phyloP scores from a whole-genome alignment of 495 filamentous ascomycete species.

The Recurvomyces mirabilis region DNA sequence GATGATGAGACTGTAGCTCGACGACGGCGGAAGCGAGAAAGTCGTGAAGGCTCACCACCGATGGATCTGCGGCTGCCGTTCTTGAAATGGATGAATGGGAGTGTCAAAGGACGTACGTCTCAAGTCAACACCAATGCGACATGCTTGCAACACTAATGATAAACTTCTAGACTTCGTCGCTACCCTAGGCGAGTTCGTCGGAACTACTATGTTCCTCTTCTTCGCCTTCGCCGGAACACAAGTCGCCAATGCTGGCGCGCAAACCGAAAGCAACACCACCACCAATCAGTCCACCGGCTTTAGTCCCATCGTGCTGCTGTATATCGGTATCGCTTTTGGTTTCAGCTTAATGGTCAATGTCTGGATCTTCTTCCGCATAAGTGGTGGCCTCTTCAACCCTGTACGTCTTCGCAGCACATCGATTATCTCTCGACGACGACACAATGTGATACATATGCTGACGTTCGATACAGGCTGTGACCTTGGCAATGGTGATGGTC shows the following conservation, averaged over 20 bases:
- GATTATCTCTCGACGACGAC: too few relatives aligned
- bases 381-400: slow-evolving; percentile 28
- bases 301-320: slow-evolving; percentile 27
- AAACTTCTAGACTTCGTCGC: slow-evolving; percentile 30
- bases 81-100: slow-evolving; percentile 18
- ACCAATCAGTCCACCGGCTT: slow-evolving; percentile 18
- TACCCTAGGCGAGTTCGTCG: slow-evolving; percentile 26
- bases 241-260: slow-evolving; percentile 22
- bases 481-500: slow-evolving; percentile 17
- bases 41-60: neutral
- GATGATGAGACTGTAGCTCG: neutral
- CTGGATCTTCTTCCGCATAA: slow-evolving; percentile 31
- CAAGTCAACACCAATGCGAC: neutral
- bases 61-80: slow-evolving; percentile 12
- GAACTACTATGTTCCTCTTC: slow-evolving; percentile 31
- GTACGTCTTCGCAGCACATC: too few relatives aligned
- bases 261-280: slow-evolving; percentile 6
- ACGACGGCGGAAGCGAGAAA: neutral
- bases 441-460: too few relatives aligned
- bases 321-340: slow-evolving; percentile 28
- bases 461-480: slow-evolving; percentile 14
- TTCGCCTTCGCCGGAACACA: slow-evolving; percentile 30
- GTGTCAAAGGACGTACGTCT: slow-evolving; percentile 13
- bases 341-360: slow-evolving; percentile 32
- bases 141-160: too few relatives aligned